phyloP scores from a whole-genome alignment of 176 grass and related monocot genomes.

The Carex pumila region DNA sequence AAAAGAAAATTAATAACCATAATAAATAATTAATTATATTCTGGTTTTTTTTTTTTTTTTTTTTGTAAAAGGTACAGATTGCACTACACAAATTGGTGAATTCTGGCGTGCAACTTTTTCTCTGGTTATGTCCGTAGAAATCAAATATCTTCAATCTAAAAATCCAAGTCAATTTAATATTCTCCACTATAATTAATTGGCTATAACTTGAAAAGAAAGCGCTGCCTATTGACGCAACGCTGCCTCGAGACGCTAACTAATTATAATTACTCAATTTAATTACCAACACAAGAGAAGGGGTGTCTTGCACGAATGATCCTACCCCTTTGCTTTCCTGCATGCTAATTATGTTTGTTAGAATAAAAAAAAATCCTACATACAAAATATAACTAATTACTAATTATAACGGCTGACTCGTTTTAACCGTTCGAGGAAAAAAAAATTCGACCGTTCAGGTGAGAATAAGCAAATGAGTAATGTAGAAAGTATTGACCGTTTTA shows the following conservation, averaged over 20 bases:
- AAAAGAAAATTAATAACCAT: no score
- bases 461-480: not conserved
- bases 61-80: no score
- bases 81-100: no score
- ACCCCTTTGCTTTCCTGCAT: not conserved
- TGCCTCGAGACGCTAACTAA: not conserved
- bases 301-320: not conserved
- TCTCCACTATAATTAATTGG: slow-evolving; percentile 5
- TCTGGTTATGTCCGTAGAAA: no score
- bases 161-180: not conserved
- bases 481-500: not conserved
- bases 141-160: not conserved
- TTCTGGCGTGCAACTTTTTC: no score
- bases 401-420: not conserved
- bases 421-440: not conserved
- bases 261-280: not conserved
- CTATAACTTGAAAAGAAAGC: not conserved
- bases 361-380: not conserved
- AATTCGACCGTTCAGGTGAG: not conserved
- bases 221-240: not conserved
- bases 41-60: no score
- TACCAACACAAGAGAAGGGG: not conserved
- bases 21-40: no score
- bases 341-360: not conserved
- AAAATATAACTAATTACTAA: not conserved